Conservation (phyloP, 2,329 filamentous ascomycete species). For the Aspergillus sclerotialis region DNA sequence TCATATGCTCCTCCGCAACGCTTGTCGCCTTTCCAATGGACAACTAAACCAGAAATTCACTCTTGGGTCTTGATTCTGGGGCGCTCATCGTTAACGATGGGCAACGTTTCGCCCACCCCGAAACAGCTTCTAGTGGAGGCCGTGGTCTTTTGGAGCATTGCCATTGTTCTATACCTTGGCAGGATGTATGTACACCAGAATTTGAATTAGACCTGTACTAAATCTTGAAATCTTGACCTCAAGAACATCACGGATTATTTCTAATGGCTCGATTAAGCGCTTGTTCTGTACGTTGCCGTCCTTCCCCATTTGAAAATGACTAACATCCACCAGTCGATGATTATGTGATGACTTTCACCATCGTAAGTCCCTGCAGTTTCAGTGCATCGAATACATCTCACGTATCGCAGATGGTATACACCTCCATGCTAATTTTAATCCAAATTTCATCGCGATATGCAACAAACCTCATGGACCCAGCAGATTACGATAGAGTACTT, state of each 20-base stretch:
- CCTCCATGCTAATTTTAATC: conserved; percentile 26
- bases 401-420: conserved; percentile 25
- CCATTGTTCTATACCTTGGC: conserved; percentile 18
- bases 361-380: conserved; percentile 24
- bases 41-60: background rate
- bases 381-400: conserved; percentile 1
- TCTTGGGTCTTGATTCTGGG: background rate
- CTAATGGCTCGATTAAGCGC: conserved; percentile 20
- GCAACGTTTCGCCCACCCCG: conserved; percentile 22
- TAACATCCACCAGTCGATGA: conserved; percentile 35
- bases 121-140: conserved; percentile 21
- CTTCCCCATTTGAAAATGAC: background rate
- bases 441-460: conserved; percentile 30
- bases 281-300: conserved; percentile 16
- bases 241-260: conserved; percentile 20
- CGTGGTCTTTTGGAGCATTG: conserved; percentile 25
- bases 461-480: conserved; percentile 33
- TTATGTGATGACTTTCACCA: conserved; percentile 30
- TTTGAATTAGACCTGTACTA: background rate
- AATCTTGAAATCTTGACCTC: conserved; percentile 7
- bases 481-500: conserved; percentile 24
- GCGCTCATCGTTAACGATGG: conserved; percentile 14
- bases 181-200: conserved; percentile 20
- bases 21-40: too few relatives aligned
- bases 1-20: too few relatives aligned